Evolutionary conservation across 2,329 filamentous ascomycete species (phyloP).

Genomic region (Nigrospora sphaerica): DNA sequence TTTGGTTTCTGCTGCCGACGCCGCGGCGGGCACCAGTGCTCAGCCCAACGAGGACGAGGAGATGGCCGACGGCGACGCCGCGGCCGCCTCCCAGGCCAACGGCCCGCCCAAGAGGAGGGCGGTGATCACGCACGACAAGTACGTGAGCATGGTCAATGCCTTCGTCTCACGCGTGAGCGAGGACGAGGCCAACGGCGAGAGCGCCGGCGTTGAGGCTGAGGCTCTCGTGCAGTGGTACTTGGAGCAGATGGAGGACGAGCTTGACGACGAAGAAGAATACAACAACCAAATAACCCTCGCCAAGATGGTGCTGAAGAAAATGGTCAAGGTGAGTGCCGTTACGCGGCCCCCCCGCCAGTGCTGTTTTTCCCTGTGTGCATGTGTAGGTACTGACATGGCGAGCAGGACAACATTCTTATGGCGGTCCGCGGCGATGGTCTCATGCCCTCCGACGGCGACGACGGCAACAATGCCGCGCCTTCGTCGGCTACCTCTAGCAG

Average conservation of each 20-base stretch:
- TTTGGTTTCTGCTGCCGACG: constrained; percentile 38
- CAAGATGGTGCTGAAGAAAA: constrained; percentile 79
- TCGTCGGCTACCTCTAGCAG: constrained; percentile 33
- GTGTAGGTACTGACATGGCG: no score
- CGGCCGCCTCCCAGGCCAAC: constrained; percentile 6
- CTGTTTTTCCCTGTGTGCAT: background rate
- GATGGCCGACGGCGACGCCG: constrained; percentile 30
- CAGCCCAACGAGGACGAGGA: constrained; percentile 37
- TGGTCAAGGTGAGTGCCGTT: constrained; percentile 72
- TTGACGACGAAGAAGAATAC: constrained; percentile 75
- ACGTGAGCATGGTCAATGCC: constrained; percentile 81
- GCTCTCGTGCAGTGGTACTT: constrained; percentile 83
- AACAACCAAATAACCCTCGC: constrained; percentile 49
- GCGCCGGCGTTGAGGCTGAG: constrained; percentile 80
- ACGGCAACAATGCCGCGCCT: constrained; percentile 28
- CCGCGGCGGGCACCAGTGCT: constrained; percentile 42
- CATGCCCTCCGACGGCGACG: constrained; percentile 31
- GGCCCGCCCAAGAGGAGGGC: constrained; percentile 57
- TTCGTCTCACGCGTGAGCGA: constrained; percentile 78
- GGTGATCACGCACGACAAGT: constrained; percentile 86
- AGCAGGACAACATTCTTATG: constrained; percentile 80
- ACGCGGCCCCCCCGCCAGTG: background rate
- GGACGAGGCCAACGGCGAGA: constrained; percentile 62
- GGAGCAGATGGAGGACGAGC: constrained; percentile 79
- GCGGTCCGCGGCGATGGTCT: constrained; percentile 62